Evolutionary conservation across 495 filamentous ascomycete species (phyloP).

Genomic region (Annulohypoxylon bovei): DNA sequence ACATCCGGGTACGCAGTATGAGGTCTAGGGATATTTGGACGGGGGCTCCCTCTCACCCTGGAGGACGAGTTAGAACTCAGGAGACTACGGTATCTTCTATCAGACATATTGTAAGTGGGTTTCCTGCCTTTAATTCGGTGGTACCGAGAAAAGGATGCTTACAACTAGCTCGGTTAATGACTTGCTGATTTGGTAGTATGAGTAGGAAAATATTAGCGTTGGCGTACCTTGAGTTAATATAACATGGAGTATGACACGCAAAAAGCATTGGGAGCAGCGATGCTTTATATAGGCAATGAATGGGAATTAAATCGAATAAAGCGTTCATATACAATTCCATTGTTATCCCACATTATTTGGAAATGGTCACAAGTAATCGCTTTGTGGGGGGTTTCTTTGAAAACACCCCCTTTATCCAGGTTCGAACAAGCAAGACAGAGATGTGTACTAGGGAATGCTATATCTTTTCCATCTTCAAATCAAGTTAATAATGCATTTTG

Average conservation of each 20-base stretch:
- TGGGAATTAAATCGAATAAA: not conserved
- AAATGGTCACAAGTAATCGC: not conserved
- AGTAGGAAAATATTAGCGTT: not conserved
- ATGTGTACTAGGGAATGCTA: not conserved
- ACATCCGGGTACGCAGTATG: slow-evolving; percentile 6
- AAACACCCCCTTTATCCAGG: not conserved
- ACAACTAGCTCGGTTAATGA: slow-evolving; percentile 1
- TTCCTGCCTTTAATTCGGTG: not conserved
- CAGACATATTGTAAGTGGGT: slow-evolving; percentile 15
- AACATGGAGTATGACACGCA: not conserved
- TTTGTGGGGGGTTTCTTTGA: not conserved
- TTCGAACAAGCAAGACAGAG: not conserved
- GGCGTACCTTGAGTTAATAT: too few relatives aligned
- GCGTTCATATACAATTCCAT: not conserved
- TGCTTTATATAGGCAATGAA: not conserved
- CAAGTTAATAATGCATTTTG: not conserved
- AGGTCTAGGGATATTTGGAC: not conserved
- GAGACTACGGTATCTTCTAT: not conserved
- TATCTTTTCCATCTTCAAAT: not conserved
- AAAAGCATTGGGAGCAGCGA: not conserved
- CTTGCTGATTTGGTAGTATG: not conserved
- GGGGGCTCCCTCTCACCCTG: not conserved
- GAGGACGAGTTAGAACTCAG: not conserved
- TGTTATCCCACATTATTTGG: not conserved
- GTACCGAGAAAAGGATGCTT: not conserved